Percentiles rank a stretch among this genome's conserved stretches.
phyloP scores from a whole-genome alignment of 495 filamentous ascomycete genomes.

The Xylaria sp. region DNA sequence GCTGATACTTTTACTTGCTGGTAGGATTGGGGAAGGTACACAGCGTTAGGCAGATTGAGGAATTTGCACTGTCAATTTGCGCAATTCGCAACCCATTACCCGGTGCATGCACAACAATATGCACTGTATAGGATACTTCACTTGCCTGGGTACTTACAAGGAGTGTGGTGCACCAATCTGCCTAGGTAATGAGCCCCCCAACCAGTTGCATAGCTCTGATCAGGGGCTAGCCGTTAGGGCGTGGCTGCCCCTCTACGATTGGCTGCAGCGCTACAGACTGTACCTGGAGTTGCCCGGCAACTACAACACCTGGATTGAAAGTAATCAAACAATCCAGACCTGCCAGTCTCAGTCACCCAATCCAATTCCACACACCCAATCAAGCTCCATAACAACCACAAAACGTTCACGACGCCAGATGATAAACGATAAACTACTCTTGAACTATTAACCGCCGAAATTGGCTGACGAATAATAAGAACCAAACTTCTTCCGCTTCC shows the following conservation, averaged over 20 bases:
- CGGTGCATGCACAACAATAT: not conserved
- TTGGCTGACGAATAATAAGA: not conserved
- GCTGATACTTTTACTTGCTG: not conserved
- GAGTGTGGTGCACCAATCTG: not conserved
- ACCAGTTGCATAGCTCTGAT: not conserved
- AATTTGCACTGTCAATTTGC: not conserved
- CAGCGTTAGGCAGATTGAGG: not conserved
- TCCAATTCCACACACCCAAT: conserved; percentile 7
- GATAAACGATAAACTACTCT: conserved; percentile 15
- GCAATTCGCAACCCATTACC: not conserved
- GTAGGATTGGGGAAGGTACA: not conserved
- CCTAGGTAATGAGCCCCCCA: not conserved
- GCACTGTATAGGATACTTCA: not conserved
- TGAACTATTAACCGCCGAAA: conserved; percentile 17
- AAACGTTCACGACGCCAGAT: conserved; percentile 23
- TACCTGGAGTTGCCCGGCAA: conserved; percentile 25
- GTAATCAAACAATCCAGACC: conserved; percentile 26
- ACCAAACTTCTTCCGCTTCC: not conserved
- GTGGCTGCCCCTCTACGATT: conserved; percentile 5
- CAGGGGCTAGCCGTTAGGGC: not conserved
- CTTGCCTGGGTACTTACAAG: not conserved
- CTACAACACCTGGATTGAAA: not conserved
- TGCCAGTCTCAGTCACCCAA: not conserved
- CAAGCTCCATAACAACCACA: conserved; percentile 25
- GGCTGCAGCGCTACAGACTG: not conserved